Base-by-base conservation (phyloP, 495 filamentous ascomycete genomes). In the Aspergillus incahuasiensis region DNA sequence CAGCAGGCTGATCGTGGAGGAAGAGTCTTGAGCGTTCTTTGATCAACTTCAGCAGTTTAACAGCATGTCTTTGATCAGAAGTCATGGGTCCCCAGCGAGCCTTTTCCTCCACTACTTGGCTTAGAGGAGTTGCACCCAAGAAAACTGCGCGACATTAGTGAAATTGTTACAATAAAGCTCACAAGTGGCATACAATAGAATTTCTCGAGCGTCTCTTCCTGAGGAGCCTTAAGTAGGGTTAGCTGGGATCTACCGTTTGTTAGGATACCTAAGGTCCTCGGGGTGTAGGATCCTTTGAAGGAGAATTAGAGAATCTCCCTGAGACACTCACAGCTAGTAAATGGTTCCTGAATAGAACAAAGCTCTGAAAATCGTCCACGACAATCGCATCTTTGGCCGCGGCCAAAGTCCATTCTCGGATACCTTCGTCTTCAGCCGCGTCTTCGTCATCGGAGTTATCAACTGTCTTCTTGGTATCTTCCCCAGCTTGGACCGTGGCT, bases 1-100 rank as follows among this genome's bases (percentile, higher is more conserved):
- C 86, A 5, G 74, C 54, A 0, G 74, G 64, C 39, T 86, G 82
- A 47, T 92, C 88, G 63, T 96, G 84, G 44, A 97, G 69, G 68
- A 96, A 97, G 13, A 99, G 75, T 49, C 92, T 86, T 44, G 85
- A 84, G 28, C 94, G 86, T 66, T 99, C 94, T 5, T 90, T 72
- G 15, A 97, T 85, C 48, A 91, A 79, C 60, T 87, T 90, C 39
- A 85, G 83, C 48, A 97, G 70, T 67, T 82, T 83, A 43, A 64
- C 55, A 1, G 81, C 82, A 11, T 70, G 49, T 5, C 55, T 68
- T 62, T 87, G 82, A 61, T 88, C 81, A 15, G 68, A 58, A n/a
- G 74, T 64, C 19, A 74, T 48, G 11, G 67, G 61, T 20, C 85
- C 85, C 62, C 77, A 74, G 25, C 67, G 64, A 13, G 77, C 68